Evolutionary conservation across 164 flowering plant genomes (phyloP).

Genomic region (Buxus sempervirens): DNA sequence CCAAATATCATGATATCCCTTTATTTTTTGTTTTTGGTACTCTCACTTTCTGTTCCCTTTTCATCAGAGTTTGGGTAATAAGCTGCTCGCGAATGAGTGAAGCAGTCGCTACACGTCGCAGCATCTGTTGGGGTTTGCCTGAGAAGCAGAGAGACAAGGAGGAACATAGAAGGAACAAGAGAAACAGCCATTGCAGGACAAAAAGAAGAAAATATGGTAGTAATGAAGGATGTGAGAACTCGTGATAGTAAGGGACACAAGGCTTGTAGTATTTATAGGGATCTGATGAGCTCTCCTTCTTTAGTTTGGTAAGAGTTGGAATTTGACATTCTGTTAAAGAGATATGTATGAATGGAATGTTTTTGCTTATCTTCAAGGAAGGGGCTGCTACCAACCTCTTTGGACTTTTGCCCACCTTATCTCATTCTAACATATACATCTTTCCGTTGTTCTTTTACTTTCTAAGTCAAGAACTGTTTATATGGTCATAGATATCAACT

Average conservation of each 20-base stretch:
- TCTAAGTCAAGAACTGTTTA: too few relatives aligned
- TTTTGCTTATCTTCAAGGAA: not conserved
- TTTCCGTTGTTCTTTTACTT: not conserved
- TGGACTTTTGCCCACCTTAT: not conserved
- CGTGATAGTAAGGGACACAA: too few relatives aligned
- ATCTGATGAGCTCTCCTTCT: slow-evolving; percentile 1
- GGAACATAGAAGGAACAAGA: slow-evolving; percentile 19
- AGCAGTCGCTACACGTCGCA: slow-evolving; percentile 55
- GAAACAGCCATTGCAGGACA: slow-evolving; percentile 33
- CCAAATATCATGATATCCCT: not conserved
- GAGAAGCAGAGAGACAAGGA: slow-evolving; percentile 27
- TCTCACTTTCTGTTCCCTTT: slow-evolving; percentile 64
- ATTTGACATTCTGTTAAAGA: slow-evolving; percentile 26
- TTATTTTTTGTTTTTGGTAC: not conserved
- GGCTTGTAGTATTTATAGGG: slow-evolving; percentile 33
- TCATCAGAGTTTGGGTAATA: slow-evolving; percentile 66
- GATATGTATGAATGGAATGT: slow-evolving; percentile 10
- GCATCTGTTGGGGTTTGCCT: slow-evolving; percentile 30
- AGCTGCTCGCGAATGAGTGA: slow-evolving; percentile 58
- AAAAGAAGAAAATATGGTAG: slow-evolving; percentile 11
- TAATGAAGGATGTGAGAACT: too few relatives aligned
- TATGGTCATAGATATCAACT: too few relatives aligned
- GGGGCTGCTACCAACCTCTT: slow-evolving; percentile 8
- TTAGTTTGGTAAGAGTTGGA: slow-evolving; percentile 15
- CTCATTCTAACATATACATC: not conserved